Base-by-base conservation (phyloP, 2,329 filamentous ascomycete genomes). In the Xylaria sp. region DNA sequence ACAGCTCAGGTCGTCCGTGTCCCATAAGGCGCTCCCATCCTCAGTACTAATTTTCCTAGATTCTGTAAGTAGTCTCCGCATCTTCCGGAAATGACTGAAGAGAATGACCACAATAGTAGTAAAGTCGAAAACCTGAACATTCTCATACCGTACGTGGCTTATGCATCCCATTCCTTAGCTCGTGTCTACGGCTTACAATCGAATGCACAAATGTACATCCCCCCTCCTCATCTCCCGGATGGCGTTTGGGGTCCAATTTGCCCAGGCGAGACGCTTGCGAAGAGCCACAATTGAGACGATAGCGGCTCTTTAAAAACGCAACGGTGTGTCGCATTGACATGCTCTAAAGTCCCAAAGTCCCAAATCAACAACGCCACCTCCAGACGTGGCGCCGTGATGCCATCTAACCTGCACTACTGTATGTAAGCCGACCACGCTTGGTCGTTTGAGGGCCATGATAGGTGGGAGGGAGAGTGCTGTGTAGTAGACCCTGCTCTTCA, bases 331-430 rank as follows among this genome's bases (percentile, higher is more conserved):
- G 27, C 54, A 60, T 51, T 48, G 63, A 35, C 40, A 64, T 25
- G 35, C 53, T n/a, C 53, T n/a, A 51, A 60, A 35, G 37, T 53
- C 58, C 42, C 48, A 54, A 53, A 42, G 44, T 55, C n/a, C 50
- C 53, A 57, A 61, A 57, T 54, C 23, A 29, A 62, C 25, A 42
- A 50, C 65, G 54, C 59, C 60, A 68, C 64, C 64, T 68, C 64
- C 65, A 68, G 53, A 63, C 25, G 66, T 71, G 69, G 69, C 69
- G 69, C 50, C 59, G 54, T 60, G 37, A 51, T 64, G 48, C 59
- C 51, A 53, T 48, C 35, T 54, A 10, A 54, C 27, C 42, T 62
- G 18, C 59, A 51, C 40, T 54, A 37, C 16, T 51, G 53, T 47
- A 40, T 29, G 63, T 66, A n/a, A 55, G 61, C 53, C 57, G 66